Evolutionary conservation across 352 stramenopile genomes (phyloP).

Genomic region (Elongisporangium senticosum): DNA sequence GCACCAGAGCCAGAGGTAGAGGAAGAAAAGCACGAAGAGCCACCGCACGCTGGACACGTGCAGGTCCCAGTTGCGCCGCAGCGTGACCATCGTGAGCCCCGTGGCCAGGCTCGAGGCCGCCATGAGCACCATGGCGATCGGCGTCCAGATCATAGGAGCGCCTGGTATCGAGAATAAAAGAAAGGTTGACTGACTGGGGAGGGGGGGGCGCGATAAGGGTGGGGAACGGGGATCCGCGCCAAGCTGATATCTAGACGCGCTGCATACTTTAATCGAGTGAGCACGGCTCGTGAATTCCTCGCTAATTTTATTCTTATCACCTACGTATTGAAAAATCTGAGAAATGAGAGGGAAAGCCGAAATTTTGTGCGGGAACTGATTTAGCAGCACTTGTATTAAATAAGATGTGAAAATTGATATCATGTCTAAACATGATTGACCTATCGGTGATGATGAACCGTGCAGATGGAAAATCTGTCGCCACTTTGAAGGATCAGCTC

Average conservation of each 20-base stretch:
- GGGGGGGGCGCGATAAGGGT: neutral
- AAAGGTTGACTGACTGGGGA: slow-evolving; percentile 1
- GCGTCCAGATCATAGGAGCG: slow-evolving; percentile 23
- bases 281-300: neutral
- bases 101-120: slow-evolving; percentile 30
- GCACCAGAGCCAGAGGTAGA: slow-evolving; percentile 40
- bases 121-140: slow-evolving; percentile 24
- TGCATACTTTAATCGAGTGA: neutral
- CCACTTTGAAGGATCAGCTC: neutral
- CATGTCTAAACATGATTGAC: neutral
- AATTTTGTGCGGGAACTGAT: neutral
- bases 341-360: neutral
- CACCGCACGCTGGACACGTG: slow-evolving; percentile 48
- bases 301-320: neutral
- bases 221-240: neutral
- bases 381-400: neutral
- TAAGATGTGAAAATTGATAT: neutral
- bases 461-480: neutral
- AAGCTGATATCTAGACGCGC: neutral
- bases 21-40: slow-evolving; percentile 59
- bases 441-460: neutral
- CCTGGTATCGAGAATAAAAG: neutral
- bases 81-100: slow-evolving; percentile 32
- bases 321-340: neutral
- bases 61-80: slow-evolving; percentile 39